These are phyloP conservation scores for Dioscorea alata DNA, from an alignment of 106 monocot genomes.

Conservation along the genomic window DNA sequence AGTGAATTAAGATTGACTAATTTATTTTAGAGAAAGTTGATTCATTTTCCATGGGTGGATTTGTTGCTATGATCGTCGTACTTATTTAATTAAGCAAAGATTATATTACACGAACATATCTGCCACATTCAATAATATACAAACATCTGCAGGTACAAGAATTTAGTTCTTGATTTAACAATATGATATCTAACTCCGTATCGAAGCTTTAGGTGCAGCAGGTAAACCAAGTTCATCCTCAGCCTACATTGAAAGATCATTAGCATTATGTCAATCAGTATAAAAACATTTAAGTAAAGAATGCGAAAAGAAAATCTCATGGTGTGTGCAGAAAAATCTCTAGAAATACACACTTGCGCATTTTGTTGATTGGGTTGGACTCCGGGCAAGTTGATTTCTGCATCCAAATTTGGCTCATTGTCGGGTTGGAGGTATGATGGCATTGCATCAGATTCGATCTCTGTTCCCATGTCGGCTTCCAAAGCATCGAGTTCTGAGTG, in stretches of 20 bases:
- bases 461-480: conserved; percentile 90
- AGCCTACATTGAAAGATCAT: not conserved
- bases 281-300: too few relatives aligned
- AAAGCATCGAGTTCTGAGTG: conserved; percentile 91
- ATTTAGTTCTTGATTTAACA: too few relatives aligned
- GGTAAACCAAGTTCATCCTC: not conserved
- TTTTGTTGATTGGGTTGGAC: conserved; percentile 28
- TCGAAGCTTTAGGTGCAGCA: not conserved
- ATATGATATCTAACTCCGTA: not conserved
- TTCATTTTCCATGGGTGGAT: too few relatives aligned
- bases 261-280: too few relatives aligned
- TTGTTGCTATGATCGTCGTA: too few relatives aligned
- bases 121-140: too few relatives aligned
- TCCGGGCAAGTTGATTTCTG: conserved; percentile 69
- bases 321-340: too few relatives aligned
- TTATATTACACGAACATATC: too few relatives aligned
- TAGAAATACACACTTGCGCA: conserved; percentile 21
- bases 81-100: not conserved
- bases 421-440: conserved; percentile 97
- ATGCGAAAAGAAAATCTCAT: too few relatives aligned
- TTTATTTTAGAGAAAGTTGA: too few relatives aligned
- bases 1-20: too few relatives aligned
- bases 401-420: conserved; percentile 59
- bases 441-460: conserved; percentile 59
- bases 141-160: too few relatives aligned